A percentile compares a stretch with the other conserved stretches of the same genome.
Conservation (phyloP, 257 asterid species). For the Echium plantagineum region DNA sequence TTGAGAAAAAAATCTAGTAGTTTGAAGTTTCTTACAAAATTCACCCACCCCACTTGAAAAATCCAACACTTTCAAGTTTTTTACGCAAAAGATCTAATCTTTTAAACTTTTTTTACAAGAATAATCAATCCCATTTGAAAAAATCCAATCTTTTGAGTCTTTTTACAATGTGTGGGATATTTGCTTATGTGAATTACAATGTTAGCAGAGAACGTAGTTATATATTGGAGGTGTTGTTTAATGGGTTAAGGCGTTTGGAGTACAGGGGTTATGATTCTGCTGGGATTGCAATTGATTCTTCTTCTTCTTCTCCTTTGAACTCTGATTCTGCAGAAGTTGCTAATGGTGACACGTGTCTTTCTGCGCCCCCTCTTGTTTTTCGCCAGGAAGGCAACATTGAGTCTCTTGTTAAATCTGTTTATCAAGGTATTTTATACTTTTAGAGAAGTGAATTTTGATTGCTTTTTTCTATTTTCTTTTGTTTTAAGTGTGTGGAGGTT, state of each 20-base stretch:
- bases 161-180: slow-evolving; percentile 77
- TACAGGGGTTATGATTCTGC: slow-evolving; percentile 97
- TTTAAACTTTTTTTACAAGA: too few relatives aligned
- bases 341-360: slow-evolving; percentile 6
- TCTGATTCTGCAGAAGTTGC: too few relatives aligned
- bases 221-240: slow-evolving; percentile 66
- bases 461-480: neutral
- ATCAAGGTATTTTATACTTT: slow-evolving; percentile 26
- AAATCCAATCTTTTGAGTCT: too few relatives aligned
- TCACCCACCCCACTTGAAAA: too few relatives aligned
- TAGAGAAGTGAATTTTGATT: too few relatives aligned
- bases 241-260: slow-evolving; percentile 90
- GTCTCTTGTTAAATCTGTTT: slow-evolving; percentile 78
- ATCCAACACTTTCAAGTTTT: too few relatives aligned
- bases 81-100: too few relatives aligned
- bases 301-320: neutral
- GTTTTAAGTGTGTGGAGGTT: neutral
- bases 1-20: too few relatives aligned
- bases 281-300: slow-evolving; percentile 55
- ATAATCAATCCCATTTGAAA: too few relatives aligned
- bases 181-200: slow-evolving; percentile 74
- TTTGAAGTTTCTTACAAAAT: too few relatives aligned
- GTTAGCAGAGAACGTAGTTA: slow-evolving; percentile 66
- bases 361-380: slow-evolving; percentile 42
- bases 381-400: slow-evolving; percentile 81